These are phyloP conservation scores for Hanseniaspora nectarophila DNA, from an alignment of 805 yeast genomes.

Conservation along the genomic window DNA sequence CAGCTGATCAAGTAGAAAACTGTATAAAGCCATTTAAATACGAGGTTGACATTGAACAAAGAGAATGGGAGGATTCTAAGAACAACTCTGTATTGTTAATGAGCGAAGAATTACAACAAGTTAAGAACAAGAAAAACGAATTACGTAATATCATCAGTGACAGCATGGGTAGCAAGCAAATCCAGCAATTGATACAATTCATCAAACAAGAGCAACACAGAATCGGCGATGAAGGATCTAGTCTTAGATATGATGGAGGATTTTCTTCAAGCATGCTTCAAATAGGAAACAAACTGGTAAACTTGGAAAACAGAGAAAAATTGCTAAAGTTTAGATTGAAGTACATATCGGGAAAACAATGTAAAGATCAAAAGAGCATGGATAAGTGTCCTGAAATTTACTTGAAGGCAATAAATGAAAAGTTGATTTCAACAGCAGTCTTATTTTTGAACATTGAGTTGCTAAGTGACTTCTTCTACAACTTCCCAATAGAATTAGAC, in stretches of 20 bases:
- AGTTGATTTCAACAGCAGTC: constrained; percentile 85
- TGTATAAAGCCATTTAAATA: constrained; percentile 96
- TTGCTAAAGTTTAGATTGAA: constrained; percentile 64
- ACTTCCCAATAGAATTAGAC: constrained; percentile 90
- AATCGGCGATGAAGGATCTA: constrained; percentile 8
- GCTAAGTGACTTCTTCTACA: constrained; percentile 86
- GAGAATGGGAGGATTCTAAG: constrained; percentile 79
- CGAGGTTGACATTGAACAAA: constrained; percentile 89
- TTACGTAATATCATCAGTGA: constrained; percentile 48
- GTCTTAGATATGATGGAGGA: constrained; percentile 61
- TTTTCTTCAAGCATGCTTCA: constrained; percentile 64
- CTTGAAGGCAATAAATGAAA: constrained; percentile 81
- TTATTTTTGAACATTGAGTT: constrained; percentile 86
- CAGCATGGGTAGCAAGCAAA: constrained; percentile 71
- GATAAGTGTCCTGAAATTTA: constrained; percentile 91
- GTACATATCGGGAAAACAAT: constrained; percentile 54
- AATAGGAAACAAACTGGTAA: constrained; percentile 74
- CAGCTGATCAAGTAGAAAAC: constrained; percentile 97
- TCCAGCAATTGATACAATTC: constrained; percentile 71
- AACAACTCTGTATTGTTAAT: constrained; percentile 64
- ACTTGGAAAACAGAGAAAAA: constrained; percentile 59
- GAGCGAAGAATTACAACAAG: constrained; percentile 77
- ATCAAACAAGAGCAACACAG: constrained; percentile 30
- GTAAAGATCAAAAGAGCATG: constrained; percentile 67
- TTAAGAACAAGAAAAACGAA: constrained; percentile 34